Percentiles rank a stretch among this genome's conserved stretches.
These are phyloP conservation scores for Acanthamoeba triangularis DNA, from an alignment of 208 protist genomes.

Conservation along the genomic window DNA sequence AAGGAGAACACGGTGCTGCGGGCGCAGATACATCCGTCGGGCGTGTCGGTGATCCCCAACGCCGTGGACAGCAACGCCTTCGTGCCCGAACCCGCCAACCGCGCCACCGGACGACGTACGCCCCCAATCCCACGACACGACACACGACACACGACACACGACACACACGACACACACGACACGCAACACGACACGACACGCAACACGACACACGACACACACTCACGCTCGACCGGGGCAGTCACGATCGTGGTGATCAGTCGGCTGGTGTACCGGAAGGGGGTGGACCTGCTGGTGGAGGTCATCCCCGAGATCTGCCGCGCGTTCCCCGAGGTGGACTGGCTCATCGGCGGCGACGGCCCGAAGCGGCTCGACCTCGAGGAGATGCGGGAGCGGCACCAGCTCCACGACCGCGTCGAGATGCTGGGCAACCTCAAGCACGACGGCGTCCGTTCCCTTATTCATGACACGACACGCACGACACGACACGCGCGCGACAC, in stretches of 20 bases:
- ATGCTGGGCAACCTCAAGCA: constrained; percentile 97
- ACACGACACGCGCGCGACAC: no score
- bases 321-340: constrained; percentile 95
- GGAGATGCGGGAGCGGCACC: constrained; percentile 98
- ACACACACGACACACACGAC: neutral
- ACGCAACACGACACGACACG: neutral
- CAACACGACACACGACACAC: neutral
- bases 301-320: constrained; percentile 98
- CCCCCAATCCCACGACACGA: neutral
- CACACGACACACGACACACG: no score
- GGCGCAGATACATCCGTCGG: constrained; percentile 94
- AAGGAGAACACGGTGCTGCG: constrained; percentile 98
- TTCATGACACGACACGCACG: neutral
- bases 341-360: constrained; percentile 98
- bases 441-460: constrained; percentile 82
- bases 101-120: constrained; percentile 60
- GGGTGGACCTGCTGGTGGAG: constrained; percentile 96
- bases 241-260: constrained; percentile 97
- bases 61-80: constrained; percentile 96
- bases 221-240: constrained; percentile 71
- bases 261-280: constrained; percentile 98
- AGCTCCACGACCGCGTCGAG: constrained; percentile 97
- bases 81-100: constrained; percentile 85
- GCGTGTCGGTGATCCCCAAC: constrained; percentile 99
- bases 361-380: constrained; percentile 96